A percentile compares a stretch with the other conserved stretches of the same genome.
Conservation (phyloP, 2,329 filamentous ascomycete genomes). For the Talaromyces sp. region DNA sequence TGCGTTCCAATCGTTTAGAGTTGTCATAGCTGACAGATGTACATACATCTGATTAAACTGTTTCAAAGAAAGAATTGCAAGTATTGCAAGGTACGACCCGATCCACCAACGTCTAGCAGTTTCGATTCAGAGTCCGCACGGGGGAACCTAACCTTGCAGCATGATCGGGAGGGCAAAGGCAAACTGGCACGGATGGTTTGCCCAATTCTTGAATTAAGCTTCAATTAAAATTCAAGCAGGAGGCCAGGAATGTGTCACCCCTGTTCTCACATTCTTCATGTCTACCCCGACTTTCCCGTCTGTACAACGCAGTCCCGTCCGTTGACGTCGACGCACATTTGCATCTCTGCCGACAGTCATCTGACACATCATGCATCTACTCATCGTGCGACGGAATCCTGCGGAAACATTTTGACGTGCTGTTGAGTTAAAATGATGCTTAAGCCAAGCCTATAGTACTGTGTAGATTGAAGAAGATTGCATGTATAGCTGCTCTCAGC, state of each 20-base stretch:
- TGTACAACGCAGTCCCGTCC: not conserved
- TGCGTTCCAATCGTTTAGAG: not conserved
- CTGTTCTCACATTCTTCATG: not conserved
- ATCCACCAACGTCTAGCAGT: not conserved
- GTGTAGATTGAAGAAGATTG: not conserved
- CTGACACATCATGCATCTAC: not conserved
- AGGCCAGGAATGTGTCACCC: not conserved
- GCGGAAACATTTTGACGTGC: not conserved
- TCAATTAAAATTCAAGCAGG: not conserved
- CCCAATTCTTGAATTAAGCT: not conserved
- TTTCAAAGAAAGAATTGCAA: too few relatives aligned
- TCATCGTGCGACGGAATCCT: not conserved
- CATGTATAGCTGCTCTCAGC: not conserved
- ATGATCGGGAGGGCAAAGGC: not conserved
- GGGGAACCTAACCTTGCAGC: not conserved
- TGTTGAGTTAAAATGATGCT: not conserved
- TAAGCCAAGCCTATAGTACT: not conserved
- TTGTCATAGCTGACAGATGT: not conserved
- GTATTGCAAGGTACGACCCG: too few relatives aligned
- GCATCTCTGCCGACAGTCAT: not conserved
- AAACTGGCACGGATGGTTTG: not conserved
- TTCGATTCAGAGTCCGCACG: not conserved
- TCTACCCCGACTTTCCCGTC: not conserved
- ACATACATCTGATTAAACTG: too few relatives aligned
- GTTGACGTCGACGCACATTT: not conserved